Evolutionary conservation across 495 filamentous ascomycete species (phyloP), one percentile per base, ranked within the genome.

Genomic region (Daldinia grandis): DNA sequence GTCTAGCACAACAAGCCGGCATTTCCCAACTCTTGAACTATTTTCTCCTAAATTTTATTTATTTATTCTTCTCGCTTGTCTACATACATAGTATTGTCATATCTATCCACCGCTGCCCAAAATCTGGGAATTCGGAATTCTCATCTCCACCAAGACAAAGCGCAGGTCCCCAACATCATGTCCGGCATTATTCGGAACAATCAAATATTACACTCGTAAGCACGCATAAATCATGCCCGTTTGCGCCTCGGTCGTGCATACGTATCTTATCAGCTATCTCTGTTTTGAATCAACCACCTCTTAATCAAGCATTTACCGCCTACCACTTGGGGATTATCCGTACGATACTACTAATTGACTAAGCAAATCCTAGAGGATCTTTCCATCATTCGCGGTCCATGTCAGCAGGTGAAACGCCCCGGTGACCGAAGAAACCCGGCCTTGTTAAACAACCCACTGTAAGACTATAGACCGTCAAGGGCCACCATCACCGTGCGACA

Each of bases 101-200:
- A 30, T 58, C 37, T n/a, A 30, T 57, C 35, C 24, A 15, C 24
- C 30, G 37, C 38, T 64, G 27, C 17, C 28, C 12, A 68, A 33
- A 44, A n/a, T 19, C 4, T 44, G 40, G 14, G 15, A 44, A 44
- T 44, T 19, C 17, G 25, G 24, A 53, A 37, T 60, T 62, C 21
- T 30, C 17, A 28, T 69, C 31, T 64, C 55, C 60, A 61, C 60
- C 37, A 55, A 28, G 19, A 35, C 64, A n/a, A 17, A 37, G 21
- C 71, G 71, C 71, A 74, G 25, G 66, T 74, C 71, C 71, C 71
- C 71, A 73, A 74, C 62, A 24, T 71, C 57, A 66, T 65, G 71
- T 74, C 71, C 71, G 71, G 71, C 47, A 38, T 70, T 31, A 31
- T 60, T 60, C 60, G 66, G 66, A 30, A 24, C 56, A 58, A 38